These are phyloP conservation scores for Polyplosphaeria fusca DNA, from an alignment of 495 filamentous ascomycete genomes.

Conservation along the genomic window DNA sequence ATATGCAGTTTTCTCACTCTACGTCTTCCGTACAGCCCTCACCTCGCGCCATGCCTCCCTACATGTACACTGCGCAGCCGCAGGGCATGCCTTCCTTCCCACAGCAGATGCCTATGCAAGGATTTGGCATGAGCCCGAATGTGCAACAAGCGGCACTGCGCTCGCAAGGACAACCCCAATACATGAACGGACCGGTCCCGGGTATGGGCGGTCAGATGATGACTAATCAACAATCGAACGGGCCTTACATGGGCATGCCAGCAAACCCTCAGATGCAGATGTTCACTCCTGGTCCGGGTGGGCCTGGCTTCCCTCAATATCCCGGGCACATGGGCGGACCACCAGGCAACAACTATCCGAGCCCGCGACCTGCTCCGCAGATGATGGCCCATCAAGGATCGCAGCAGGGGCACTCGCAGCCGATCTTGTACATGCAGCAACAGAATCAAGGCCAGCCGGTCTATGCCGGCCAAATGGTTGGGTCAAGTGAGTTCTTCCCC, in stretches of 20 bases:
- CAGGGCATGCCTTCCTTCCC: constrained; percentile 28
- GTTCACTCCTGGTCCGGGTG: constrained; percentile 62
- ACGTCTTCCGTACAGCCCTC: constrained; percentile 68
- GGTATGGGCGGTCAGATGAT: constrained; percentile 74
- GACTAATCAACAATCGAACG: constrained; percentile 59
- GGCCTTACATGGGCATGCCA: constrained; percentile 48
- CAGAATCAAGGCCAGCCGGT: constrained; percentile 24
- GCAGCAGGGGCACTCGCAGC: constrained; percentile 42
- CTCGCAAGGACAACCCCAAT: constrained; percentile 56
- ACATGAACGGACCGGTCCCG: constrained; percentile 59
- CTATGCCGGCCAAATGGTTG: constrained; percentile 24
- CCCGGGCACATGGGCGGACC: constrained; percentile 59
- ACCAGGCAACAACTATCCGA: constrained; percentile 66
- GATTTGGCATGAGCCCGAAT: constrained; percentile 61
- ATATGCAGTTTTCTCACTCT: constrained; percentile 75
- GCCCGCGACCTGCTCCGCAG: constrained; percentile 70
- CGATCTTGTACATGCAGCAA: constrained; percentile 33
- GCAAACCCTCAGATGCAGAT: constrained; percentile 67
- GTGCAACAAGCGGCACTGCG: constrained; percentile 28
- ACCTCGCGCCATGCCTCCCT: constrained; percentile 66
- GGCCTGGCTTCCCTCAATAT: constrained; percentile 62
- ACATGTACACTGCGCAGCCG: constrained; percentile 60
- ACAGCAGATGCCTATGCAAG: constrained; percentile 64
- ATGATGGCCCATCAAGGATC: constrained; percentile 71
- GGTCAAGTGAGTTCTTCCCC: constrained; percentile 29